Evolutionary conservation across 176 grass and related monocot species (phyloP), one percentile per base, ranked within the genome.

Genomic region (Stipa capillata): DNA sequence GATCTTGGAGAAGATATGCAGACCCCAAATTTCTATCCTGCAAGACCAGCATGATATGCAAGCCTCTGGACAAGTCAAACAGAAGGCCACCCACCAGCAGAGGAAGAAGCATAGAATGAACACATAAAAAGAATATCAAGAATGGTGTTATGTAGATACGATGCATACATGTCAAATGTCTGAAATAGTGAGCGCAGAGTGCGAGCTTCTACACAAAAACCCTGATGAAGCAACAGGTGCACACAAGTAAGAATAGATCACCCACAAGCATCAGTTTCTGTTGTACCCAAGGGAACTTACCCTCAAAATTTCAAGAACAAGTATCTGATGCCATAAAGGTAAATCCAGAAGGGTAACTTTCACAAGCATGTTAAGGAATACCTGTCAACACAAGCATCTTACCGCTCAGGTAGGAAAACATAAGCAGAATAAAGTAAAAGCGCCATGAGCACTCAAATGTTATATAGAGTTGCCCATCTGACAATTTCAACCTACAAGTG

Each of bases 251-350:
- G 50, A 6, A 60, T 44, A 41, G 74, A 70, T 79, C 48, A 71
- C 14, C 24, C 14, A 76, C 16, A 69, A 49, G 34, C 52, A 66
- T 70, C 60, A 69, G 51, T 76, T 33, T 71, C 20, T 24, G 16
- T 53, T 72, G 21, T 60, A 76, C 54, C 24, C 47, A 72, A 61
- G 45, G 27, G 73, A 89, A 72, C 84, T 88, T 89, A 98, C 95
- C 90, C 92, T 92, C 58, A 98, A 82, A 86, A 98, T 90, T 87
- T 98, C 95, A 74, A 98, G 92, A 69, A 98, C 95, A 68, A 98
- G 95, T 85, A 98, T 98, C 39, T 85, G 92, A 82, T 98, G 95
- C 95, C 95, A 98, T 80, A 98, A 89, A 73, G 95, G 95, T 74
- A 98, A 89, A 87, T 98, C 92, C 79, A 92, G 83, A 66, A 90